Conservation (phyloP, 306 rosid species). For the Quercus ilex region DNA sequence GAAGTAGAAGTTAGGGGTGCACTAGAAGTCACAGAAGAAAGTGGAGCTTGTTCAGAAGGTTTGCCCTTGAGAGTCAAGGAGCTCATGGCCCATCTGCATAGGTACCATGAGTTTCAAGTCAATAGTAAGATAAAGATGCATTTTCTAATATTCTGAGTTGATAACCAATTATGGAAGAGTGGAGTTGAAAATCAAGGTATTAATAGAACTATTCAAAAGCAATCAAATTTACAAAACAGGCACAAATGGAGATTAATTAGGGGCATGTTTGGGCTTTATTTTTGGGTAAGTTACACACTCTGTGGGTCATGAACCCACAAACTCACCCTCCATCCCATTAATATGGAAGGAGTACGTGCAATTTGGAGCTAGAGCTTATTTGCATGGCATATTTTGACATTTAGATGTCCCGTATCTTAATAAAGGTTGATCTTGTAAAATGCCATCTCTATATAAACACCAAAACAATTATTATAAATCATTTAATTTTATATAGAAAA, state of each 20-base stretch:
- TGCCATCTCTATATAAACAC: neutral
- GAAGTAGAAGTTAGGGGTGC: slow-evolving; percentile 42
- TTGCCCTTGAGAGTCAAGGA: slow-evolving; percentile 93
- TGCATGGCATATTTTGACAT: neutral
- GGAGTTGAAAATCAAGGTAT: neutral
- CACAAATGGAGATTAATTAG: neutral
- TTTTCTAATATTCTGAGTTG: neutral
- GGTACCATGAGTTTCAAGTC: slow-evolving; percentile 11
- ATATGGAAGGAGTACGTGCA: too few species aligned
- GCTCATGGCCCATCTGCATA: slow-evolving; percentile 98
- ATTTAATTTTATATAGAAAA: neutral
- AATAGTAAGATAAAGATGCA: slow-evolving; percentile 12
- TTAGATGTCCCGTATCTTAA: neutral
- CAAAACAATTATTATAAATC: neutral
- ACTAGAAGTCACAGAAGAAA: slow-evolving; percentile 56
- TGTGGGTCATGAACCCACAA: too few species aligned
- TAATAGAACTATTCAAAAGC: neutral
- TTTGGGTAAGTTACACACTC: too few species aligned
- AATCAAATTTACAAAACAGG: neutral
- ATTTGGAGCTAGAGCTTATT: too few species aligned
- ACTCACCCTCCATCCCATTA: too few species aligned
- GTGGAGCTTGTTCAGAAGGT: slow-evolving; percentile 83
- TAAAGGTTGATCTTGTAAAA: neutral
- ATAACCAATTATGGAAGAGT: neutral
- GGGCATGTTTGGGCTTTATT: neutral